Evolutionary conservation across 495 filamentous ascomycete genomes (phyloP), one percentile per base, ranked within the genome.

Genomic region (Polyplosphaeria fusca): DNA sequence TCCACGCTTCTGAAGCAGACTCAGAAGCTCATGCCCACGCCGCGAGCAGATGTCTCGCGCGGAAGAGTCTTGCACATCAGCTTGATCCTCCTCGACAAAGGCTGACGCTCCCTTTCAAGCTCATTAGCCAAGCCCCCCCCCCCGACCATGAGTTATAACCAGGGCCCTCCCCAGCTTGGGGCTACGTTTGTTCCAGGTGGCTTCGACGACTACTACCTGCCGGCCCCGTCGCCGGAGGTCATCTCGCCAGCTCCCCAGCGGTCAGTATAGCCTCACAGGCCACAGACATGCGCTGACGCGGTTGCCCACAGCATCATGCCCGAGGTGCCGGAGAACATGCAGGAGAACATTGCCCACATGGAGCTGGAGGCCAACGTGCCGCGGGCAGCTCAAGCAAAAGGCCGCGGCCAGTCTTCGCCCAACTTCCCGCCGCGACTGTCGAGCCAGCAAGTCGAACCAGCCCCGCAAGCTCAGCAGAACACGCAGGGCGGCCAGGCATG

Each of bases 151-250:
- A 65, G 58, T 50, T 67, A 67, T 35, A 7, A 35, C 41, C 38
- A 67, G 18, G 63, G 59, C 35, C 63, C 58, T 23, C 61, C 65
- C 40, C 48, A 45, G 19, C 74, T 92, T 64, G 86, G 85, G 68
- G 89, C 91, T 55, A 95, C 91, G 43, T 95, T 95, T 76, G 86
- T 88, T 71, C 91, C 93, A 62, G 89, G 91, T 67, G 87, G 85
- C 35, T 76, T 81, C 57, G 92, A 96, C 77, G 89, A 95, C 73
- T 96, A 89, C 65, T 89, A 86, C 71, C 85, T 83, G 78, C 82
- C 82, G 40, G 69, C 71, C 38, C 63, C 68, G 19, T 66, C 83
- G 68, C 82, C 85, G 63, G 84, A 87, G 67, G 77, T 89, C 64
- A 79, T 89, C 47, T 87, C 87, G 60, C 92, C 92, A 55, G 77